A percentile compares a stretch with the other conserved stretches of the same genome.
Evolutionary conservation across 1,284 basidiomycete genomes (phyloP).

Genomic region (Ganoderma lingzhi): DNA sequence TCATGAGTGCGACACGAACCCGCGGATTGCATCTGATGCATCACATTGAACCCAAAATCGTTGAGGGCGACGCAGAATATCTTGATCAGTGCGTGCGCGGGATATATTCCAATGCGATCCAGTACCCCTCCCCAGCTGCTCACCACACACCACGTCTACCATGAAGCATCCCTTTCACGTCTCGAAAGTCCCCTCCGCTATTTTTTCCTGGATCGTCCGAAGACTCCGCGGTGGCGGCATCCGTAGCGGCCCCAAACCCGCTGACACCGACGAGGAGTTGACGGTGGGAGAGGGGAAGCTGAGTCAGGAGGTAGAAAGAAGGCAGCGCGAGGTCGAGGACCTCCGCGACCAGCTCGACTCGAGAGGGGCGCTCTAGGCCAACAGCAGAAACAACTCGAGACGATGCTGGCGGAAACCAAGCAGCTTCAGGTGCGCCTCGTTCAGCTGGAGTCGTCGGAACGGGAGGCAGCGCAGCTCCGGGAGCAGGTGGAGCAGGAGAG

Average conservation of each 20-base stretch:
- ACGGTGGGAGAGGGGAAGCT: neutral
- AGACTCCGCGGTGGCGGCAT: neutral
- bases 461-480: neutral
- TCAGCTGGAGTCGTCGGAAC: conserved; percentile 4
- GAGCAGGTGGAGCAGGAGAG: conserved; percentile 4
- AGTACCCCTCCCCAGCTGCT: neutral
- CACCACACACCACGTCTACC: neutral
- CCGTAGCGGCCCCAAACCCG: neutral
- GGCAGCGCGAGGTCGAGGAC: neutral
- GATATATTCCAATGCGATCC: neutral
- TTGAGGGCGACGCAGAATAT: neutral
- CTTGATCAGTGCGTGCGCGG: neutral
- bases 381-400: neutral
- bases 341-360: neutral
- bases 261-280: neutral
- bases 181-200: neutral
- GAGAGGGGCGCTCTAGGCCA: neutral
- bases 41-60: neutral
- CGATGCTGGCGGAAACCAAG: neutral
- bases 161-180: conserved; percentile 1
- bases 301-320: neutral
- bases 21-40: neutral
- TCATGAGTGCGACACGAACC: neutral
- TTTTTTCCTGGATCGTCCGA: neutral
- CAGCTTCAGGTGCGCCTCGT: neutral